Percentiles rank a stretch among this genome's conserved stretches.
Evolutionary conservation across 805 yeast genomes (phyloP).

Genomic region (Candida vartiovaarae): DNA sequence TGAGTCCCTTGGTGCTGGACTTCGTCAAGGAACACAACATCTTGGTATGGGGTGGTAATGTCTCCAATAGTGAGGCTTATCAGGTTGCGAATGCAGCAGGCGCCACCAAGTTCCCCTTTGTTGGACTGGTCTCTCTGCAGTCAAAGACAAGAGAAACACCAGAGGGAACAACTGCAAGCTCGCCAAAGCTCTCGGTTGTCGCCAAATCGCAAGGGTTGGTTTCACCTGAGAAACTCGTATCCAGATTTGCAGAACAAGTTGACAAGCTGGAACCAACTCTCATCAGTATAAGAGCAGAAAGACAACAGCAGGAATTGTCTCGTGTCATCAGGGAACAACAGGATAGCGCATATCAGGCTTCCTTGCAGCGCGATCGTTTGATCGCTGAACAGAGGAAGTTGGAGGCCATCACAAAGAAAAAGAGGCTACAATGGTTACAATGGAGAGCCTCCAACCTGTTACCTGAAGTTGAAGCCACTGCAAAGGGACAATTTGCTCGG

Average conservation of each 20-base stretch:
- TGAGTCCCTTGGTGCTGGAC: slow-evolving; percentile 41
- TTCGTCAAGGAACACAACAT: slow-evolving; percentile 44
- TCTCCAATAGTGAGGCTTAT: slow-evolving; percentile 72
- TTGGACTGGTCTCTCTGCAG: slow-evolving; percentile 70
- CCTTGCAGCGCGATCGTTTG: slow-evolving; percentile 60
- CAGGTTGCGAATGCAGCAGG: slow-evolving; percentile 73
- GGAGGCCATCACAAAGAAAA: slow-evolving; percentile 16
- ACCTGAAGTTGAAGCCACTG: slow-evolving; percentile 24
- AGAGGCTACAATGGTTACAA: slow-evolving; percentile 36
- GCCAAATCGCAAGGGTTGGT: slow-evolving; percentile 55
- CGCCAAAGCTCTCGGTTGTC: slow-evolving; percentile 55
- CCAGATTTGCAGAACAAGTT: slow-evolving; percentile 38
- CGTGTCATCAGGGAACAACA: slow-evolving; percentile 61
- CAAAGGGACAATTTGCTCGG: slow-evolving; percentile 37
- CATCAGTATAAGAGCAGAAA: slow-evolving; percentile 51
- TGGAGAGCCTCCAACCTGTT: slow-evolving; percentile 37
- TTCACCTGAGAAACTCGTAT: slow-evolving; percentile 34
- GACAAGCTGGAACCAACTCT: slow-evolving; percentile 58
- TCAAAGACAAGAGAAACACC: slow-evolving; percentile 40
- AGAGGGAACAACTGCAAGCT: slow-evolving; percentile 43
- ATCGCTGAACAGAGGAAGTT: slow-evolving; percentile 37
- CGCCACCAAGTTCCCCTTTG: slow-evolving; percentile 72
- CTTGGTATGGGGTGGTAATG: slow-evolving; percentile 83
- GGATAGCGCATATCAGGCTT: slow-evolving; percentile 67
- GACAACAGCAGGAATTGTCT: slow-evolving; percentile 51